A percentile compares a stretch with the other conserved stretches of the same genome.
phyloP scores from a whole-genome alignment of 2,329 filamentous ascomycete species.

The Botrytis hyacinthi region DNA sequence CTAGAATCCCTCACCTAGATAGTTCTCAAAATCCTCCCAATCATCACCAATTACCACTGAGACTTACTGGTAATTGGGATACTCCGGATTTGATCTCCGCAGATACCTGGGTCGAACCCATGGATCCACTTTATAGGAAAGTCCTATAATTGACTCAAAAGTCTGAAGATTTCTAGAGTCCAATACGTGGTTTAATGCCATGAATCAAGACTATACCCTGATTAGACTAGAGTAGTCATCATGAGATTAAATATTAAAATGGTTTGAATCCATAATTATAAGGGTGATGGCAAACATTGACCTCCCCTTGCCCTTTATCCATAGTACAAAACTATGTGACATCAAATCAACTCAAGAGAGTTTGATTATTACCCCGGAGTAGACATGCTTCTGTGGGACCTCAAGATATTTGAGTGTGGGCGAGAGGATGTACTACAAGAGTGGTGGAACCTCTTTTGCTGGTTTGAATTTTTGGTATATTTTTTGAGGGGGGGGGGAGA shows the following conservation, averaged over 20 bases:
- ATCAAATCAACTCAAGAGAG: background rate
- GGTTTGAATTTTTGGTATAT: background rate
- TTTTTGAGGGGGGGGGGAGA: background rate
- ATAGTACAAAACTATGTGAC: background rate
- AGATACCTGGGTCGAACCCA: background rate
- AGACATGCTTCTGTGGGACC: background rate
- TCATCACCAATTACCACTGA: background rate
- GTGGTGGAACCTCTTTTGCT: background rate
- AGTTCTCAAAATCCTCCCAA: no score
- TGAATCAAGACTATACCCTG: background rate
- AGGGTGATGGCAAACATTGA: background rate
- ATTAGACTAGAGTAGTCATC: background rate
- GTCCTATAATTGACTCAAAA: background rate
- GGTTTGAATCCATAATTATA: background rate
- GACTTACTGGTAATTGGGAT: background rate
- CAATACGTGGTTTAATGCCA: background rate
- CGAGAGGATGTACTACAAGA: background rate
- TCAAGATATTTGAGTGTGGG: background rate
- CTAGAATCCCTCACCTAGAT: background rate
- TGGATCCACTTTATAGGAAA: background rate
- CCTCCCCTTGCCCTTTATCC: background rate
- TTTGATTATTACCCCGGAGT: background rate
- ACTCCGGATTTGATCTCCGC: background rate
- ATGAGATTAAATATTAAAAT: background rate
- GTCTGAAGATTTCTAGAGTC: background rate